phyloP scores from a whole-genome alignment of 2,329 filamentous ascomycete species.

The Didymella lethalis region DNA sequence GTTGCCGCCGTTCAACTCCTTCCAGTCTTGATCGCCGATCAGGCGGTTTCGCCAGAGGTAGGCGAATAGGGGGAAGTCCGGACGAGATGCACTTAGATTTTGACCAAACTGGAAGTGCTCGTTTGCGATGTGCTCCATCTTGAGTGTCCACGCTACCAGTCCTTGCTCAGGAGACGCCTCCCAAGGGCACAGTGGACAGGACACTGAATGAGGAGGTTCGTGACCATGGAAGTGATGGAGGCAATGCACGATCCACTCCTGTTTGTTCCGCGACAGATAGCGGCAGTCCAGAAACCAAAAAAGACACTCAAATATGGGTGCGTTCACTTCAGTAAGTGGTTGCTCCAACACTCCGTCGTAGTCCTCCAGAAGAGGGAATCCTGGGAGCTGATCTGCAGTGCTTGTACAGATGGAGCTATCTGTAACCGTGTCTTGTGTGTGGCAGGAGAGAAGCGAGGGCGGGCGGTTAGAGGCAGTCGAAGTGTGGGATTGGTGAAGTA shows the following conservation, averaged over 20 bases:
- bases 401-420: conserved; percentile 41
- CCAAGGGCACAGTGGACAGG: conserved; percentile 47
- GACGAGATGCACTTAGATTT: conserved; percentile 34
- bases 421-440: conserved; percentile 28
- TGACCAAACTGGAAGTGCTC: conserved; percentile 36
- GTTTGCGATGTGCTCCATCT: conserved; percentile 42
- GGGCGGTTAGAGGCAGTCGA: conserved; percentile 26
- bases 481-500: conserved; percentile 37
- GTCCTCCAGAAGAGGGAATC: conserved; percentile 33
- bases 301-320: conserved; percentile 36
- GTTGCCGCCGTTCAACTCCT: conserved; percentile 45
- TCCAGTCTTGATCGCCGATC: conserved; percentile 44
- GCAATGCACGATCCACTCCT: conserved; percentile 45
- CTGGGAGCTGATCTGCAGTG: conserved; percentile 32
- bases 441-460: conserved; percentile 38
- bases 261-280: conserved; percentile 29
- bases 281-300: conserved; percentile 47
- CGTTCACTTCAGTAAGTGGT: conserved; percentile 13
- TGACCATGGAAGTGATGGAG: conserved; percentile 45
- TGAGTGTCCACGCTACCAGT: conserved; percentile 26
- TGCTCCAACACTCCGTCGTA: conserved; percentile 39
- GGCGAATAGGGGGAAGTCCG: conserved; percentile 41
- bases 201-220: conserved; percentile 39
- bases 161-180: conserved; percentile 23
- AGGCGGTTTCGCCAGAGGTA: conserved; percentile 43